Percentiles rank a stretch among this genome's conserved stretches.
Conservation (phyloP, 371 early-diverging fungal genomes). For the Thermomucor indicae-seudaticae region DNA sequence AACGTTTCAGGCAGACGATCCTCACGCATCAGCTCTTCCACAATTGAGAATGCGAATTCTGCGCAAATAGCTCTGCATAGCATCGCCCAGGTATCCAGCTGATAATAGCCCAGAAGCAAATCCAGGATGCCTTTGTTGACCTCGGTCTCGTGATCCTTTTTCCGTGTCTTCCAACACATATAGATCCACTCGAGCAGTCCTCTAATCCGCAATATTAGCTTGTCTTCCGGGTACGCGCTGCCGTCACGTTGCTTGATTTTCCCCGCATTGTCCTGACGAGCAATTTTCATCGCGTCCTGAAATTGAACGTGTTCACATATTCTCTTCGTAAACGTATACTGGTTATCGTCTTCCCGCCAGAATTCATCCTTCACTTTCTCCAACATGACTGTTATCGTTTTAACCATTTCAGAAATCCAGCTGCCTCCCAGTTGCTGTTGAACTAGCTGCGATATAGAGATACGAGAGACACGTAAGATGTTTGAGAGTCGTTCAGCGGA, state of each 20-base stretch:
- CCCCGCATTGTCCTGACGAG: conserved; percentile 23
- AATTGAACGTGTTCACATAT: conserved; percentile 33
- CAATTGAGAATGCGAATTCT: conserved; percentile 26
- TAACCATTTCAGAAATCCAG: conserved; percentile 23
- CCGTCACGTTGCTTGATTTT: conserved; percentile 34
- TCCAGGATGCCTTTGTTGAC: conserved; percentile 25
- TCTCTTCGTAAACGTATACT: conserved; percentile 7
- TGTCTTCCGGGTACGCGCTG: conserved; percentile 29
- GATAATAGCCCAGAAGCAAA: conserved; percentile 35
- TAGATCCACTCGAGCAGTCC: conserved; percentile 34
- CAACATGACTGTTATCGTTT: conserved; percentile 25
- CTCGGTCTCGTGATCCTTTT: conserved; percentile 14
- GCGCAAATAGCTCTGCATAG: conserved; percentile 30
- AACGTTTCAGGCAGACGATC: conserved; percentile 16
- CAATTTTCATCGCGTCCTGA: conserved; percentile 30
- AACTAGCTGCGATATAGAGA: conserved; percentile 15
- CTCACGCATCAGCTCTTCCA: conserved; percentile 23
- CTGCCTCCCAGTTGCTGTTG: conserved; percentile 11
- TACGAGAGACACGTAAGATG: conserved; percentile 7
- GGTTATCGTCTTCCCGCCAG: conserved; percentile 16
- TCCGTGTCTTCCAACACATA: conserved; percentile 29
- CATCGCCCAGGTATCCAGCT: conserved; percentile 27
- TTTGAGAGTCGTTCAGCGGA: conserved; percentile 3
- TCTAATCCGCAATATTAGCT: conserved; percentile 30
- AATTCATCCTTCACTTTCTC: conserved; percentile 21